Conservation (phyloP, 192 early-diverging fungal genomes). For the Entophlyctis luteolus region DNA sequence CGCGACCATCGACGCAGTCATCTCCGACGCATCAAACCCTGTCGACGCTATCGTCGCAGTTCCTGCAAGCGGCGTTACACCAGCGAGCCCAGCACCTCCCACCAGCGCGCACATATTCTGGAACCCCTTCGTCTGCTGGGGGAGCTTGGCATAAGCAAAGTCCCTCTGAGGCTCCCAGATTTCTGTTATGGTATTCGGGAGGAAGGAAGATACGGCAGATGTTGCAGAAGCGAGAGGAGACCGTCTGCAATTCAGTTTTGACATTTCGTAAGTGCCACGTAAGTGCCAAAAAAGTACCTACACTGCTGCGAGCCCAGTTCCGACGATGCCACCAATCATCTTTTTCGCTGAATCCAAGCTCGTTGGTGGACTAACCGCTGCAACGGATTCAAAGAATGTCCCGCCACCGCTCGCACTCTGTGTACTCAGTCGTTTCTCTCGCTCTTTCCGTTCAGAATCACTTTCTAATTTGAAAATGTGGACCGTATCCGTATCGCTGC, state of each 20-base stretch:
- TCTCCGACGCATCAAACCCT: neutral
- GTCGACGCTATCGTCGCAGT: too few species aligned
- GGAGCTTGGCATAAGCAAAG: constrained; percentile 89
- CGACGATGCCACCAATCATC: constrained; percentile 1
- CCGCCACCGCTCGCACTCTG: neutral
- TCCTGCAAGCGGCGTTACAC: neutral
- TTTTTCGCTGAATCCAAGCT: neutral
- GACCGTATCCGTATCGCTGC: constrained; percentile 90
- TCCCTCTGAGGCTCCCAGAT: constrained; percentile 94
- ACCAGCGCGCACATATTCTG: constrained; percentile 46
- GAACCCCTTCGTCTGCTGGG: constrained; percentile 38
- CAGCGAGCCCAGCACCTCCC: constrained; percentile 5
- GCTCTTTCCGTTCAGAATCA: constrained; percentile 10
- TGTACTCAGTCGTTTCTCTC: neutral
- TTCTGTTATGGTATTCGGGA: constrained; percentile 77
- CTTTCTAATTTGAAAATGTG: constrained; percentile 81
- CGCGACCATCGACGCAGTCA: constrained; percentile 22
- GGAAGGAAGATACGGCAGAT: constrained; percentile 75
- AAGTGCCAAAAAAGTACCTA: neutral
- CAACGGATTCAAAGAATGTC: neutral
- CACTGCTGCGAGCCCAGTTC: neutral
- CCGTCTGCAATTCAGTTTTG: constrained; percentile 20
- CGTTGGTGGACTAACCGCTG: too few species aligned
- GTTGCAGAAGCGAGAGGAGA: constrained; percentile 41
- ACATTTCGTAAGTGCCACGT: neutral